Conservation (phyloP, 2,329 filamentous ascomycete genomes). For the Tolypocladium capitatum region DNA sequence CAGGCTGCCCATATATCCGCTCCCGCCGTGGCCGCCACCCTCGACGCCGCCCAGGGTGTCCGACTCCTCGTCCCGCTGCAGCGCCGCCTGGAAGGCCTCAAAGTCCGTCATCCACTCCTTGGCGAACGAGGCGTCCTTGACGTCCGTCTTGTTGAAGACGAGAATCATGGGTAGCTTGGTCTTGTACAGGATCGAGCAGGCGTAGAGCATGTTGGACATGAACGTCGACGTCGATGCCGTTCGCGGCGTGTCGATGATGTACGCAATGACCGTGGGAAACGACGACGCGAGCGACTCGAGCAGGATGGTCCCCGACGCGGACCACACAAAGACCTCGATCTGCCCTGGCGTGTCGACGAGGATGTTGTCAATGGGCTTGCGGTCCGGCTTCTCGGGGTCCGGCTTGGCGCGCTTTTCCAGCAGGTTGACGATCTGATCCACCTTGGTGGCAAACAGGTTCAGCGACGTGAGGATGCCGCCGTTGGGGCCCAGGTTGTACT, state of each 20-base stretch:
- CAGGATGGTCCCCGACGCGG: constrained; percentile 84
- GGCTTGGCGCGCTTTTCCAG: constrained; percentile 76
- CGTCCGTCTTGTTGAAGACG: constrained; percentile 98
- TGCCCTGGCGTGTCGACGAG: constrained; percentile 92
- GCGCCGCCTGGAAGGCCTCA: constrained; percentile 80
- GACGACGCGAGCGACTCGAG: constrained; percentile 85
- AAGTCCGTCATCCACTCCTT: constrained; percentile 99
- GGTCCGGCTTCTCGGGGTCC: constrained; percentile 43
- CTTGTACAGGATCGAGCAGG: constrained; percentile 97
- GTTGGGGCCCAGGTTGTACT: constrained; percentile 95
- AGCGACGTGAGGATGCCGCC: constrained; percentile 91
- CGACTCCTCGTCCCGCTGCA: constrained; percentile 65
- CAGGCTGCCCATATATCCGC: constrained; percentile 90
- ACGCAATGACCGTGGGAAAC: constrained; percentile 94
- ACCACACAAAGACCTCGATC: constrained; percentile 99
- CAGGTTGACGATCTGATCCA: constrained; percentile 82
- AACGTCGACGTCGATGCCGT: constrained; percentile 91
- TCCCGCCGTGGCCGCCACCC: constrained; percentile 55
- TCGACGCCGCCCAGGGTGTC: constrained; percentile 66
- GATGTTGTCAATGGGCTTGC: constrained; percentile 64
- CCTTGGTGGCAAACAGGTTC: constrained; percentile 95
- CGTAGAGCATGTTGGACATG: constrained; percentile 99
- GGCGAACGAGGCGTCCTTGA: constrained; percentile 79
- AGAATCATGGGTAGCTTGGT: constrained; percentile 97
- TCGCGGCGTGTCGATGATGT: constrained; percentile 92